Evolutionary conservation across 192 early-diverging fungal genomes (phyloP).

Genomic region (Helicostylum pulchrum): DNA sequence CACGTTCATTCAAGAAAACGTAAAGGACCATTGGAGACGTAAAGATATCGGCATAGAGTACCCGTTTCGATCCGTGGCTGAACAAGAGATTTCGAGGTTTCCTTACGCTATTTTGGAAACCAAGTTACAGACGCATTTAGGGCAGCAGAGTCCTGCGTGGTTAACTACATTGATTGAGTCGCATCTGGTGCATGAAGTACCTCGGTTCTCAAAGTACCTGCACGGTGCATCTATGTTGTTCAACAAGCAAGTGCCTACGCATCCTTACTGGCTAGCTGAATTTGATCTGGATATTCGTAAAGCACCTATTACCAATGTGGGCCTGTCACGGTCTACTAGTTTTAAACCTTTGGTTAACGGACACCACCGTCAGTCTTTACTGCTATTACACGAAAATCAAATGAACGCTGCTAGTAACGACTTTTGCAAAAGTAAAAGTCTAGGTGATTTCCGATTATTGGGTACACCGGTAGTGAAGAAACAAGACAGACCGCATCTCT

Average conservation of each 20-base stretch:
- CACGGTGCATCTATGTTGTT: slow-evolving; percentile 72
- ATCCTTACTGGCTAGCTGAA: slow-evolving; percentile 58
- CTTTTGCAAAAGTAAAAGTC: neutral
- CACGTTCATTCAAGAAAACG: slow-evolving; percentile 49
- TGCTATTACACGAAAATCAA: neutral
- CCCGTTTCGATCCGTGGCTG: slow-evolving; percentile 35
- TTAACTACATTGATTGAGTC: slow-evolving; percentile 66
- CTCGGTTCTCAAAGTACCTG: slow-evolving; percentile 84
- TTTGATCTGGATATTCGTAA: slow-evolving; percentile 33
- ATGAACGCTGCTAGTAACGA: neutral
- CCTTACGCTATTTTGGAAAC: slow-evolving; percentile 96
- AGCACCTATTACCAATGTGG: slow-evolving; percentile 19
- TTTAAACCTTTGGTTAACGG: slow-evolving; percentile 37
- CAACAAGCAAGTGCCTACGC: slow-evolving; percentile 44
- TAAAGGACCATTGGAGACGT: slow-evolving; percentile 69
- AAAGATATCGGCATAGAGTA: slow-evolving; percentile 59
- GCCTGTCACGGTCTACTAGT: slow-evolving; percentile 31
- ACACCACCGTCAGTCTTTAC: slow-evolving; percentile 27
- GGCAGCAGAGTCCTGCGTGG: slow-evolving; percentile 70
- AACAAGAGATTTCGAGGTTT: slow-evolving; percentile 64
- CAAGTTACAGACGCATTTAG: slow-evolving; percentile 71
- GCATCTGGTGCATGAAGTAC: slow-evolving; percentile 75
- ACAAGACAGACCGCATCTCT: too few species aligned
- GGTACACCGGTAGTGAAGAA: too few species aligned
- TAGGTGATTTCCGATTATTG: neutral